These are phyloP conservation scores for Massarina eburnea DNA, from an alignment of 2,329 filamentous ascomycete genomes.

Conservation along the genomic window DNA sequence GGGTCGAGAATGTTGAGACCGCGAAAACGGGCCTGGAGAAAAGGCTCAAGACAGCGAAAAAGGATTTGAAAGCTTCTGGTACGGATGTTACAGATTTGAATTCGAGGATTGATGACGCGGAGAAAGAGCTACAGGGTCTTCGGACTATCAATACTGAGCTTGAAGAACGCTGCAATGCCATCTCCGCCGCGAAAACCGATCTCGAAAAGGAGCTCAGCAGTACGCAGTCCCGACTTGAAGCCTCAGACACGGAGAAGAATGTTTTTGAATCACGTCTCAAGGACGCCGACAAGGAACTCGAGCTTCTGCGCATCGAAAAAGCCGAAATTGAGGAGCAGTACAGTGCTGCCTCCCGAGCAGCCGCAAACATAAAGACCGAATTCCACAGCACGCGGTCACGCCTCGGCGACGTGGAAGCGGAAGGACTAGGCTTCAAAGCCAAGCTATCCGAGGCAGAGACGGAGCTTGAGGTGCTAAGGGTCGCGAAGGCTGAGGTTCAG, in stretches of 20 bases:
- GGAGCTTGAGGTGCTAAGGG: slow-evolving; percentile 16
- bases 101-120: slow-evolving; percentile 2
- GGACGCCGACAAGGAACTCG: slow-evolving; percentile 5
- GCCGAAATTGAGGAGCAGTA: slow-evolving; percentile 5
- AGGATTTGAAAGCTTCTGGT: slow-evolving; percentile 10
- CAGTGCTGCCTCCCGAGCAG: background rate
- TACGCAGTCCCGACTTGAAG: slow-evolving; percentile 11
- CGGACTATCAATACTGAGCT: background rate
- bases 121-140: slow-evolving; percentile 3
- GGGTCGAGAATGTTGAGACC: slow-evolving; percentile 4
- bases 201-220: slow-evolving; percentile 13
- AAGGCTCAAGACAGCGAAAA: slow-evolving; percentile 11
- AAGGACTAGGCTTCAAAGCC: slow-evolving; percentile 15
- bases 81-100: slow-evolving; percentile 8
- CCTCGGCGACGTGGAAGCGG: slow-evolving; percentile 18
- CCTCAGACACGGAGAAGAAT: slow-evolving; percentile 11
- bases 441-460: slow-evolving; percentile 12
- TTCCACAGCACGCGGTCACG: slow-evolving; percentile 14
- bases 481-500: slow-evolving; percentile 13
- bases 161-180: slow-evolving; percentile 3
- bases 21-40: slow-evolving; percentile 10
- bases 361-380: slow-evolving; percentile 10
- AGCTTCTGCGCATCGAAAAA: slow-evolving; percentile 5
- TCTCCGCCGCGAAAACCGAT: slow-evolving; percentile 2
- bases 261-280: slow-evolving; percentile 6